These are phyloP conservation scores for Brachypodium distachyon DNA, from an alignment of 202 grass and related monocot species.

Conservation along the genomic window DNA sequence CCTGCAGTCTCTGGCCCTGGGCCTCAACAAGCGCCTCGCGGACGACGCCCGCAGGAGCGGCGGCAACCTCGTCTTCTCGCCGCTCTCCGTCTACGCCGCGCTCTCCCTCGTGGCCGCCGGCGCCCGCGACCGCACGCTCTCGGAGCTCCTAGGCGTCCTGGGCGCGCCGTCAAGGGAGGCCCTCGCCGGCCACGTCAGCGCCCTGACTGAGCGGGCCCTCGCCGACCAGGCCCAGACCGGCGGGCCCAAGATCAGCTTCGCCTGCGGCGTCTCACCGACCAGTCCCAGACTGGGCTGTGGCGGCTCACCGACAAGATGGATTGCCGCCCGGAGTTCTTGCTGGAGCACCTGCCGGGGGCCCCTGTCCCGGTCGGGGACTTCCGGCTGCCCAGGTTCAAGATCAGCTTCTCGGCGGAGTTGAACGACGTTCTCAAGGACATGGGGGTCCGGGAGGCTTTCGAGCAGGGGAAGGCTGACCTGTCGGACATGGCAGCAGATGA, in stretches of 20 bases:
- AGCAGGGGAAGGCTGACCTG: neutral
- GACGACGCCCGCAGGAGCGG: neutral
- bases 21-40: neutral
- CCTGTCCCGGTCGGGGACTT: neutral
- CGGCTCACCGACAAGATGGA: neutral
- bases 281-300: neutral
- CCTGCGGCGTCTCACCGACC: conserved; percentile 5
- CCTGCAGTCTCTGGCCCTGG: neutral
- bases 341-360: neutral
- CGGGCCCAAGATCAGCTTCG: neutral
- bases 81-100: neutral
- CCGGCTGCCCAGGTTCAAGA: conserved; percentile 22
- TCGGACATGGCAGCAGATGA: neutral
- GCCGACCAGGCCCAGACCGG: neutral
- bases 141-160: conserved; percentile 4
- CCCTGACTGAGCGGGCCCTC: neutral
- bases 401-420: neutral
- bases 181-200: neutral
- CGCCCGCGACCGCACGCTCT: neutral
- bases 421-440: neutral
- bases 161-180: neutral
- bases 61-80: conserved; percentile 23
- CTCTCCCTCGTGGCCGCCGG: neutral
- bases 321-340: neutral
- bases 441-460: neutral